Evolutionary conservation across 768 basidiomycete species (phyloP), one percentile per base, ranked within the genome.

Genomic region (Strobilomyces echinocephalus): DNA sequence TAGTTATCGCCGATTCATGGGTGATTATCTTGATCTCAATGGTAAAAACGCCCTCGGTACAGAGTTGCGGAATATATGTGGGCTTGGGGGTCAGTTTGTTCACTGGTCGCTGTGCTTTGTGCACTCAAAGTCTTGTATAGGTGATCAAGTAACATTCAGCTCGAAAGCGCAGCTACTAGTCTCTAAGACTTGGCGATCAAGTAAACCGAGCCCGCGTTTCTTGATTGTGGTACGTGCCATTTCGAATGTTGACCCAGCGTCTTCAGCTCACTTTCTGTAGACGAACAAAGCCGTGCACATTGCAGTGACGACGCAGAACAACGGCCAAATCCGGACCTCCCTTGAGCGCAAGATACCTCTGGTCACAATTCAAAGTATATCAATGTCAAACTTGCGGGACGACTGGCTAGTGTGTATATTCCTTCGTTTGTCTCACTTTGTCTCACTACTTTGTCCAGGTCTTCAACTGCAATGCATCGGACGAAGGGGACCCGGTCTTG

Each of bases 401-500:
- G 97, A 98, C 66, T 99, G 95, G 90, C 78, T 98, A 72, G 94
- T 92, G 71, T 56, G 81, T 65, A 4, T 21, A 12, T 24, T 30
- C 15, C 24, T 24, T 52, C 48, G 4, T 12, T 12, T 45, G 16
- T 14, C 38, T 28, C 18, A 34, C 14, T n/a, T 30, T n/a, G 18
- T 48, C 41, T 64, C 34, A 66, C 12, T n/a, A 5, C n/a, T 26
- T 42, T 55, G 21, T 31, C 18, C 58, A 93, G 93, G 82, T 79
- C 1, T 70, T 98, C 64, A 95, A 95, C 63, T 81, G 82, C 42
- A 82, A 79, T 51, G 75, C 79, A 9, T 84, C 86, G 16, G 95
- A 97, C 69, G 95, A 98, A 67, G 95, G 95, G 30, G 97, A 99
- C 65, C 94, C 95, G 0, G 76, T 97, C 53, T 79, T 99, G 65